Conservation (phyloP, 2,329 filamentous ascomycete genomes). For the Aspergillus piperis region DNA sequence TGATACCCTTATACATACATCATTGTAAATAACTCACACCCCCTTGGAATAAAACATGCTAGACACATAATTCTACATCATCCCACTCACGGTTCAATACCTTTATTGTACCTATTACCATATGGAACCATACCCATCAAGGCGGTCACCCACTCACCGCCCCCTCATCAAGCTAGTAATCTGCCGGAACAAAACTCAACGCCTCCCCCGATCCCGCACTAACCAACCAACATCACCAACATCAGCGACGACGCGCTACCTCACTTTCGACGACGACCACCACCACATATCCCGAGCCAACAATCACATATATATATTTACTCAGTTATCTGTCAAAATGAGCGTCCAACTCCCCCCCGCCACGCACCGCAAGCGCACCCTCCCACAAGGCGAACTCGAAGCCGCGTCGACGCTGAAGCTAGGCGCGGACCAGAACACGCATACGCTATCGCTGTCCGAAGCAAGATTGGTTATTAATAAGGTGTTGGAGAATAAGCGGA, state of each 20-base stretch:
- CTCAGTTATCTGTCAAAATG: constrained; percentile 23
- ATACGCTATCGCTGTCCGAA: constrained; percentile 89
- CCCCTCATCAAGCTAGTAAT: no score
- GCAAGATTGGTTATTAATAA: constrained; percentile 90
- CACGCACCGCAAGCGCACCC: constrained; percentile 44
- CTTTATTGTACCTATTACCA: background rate
- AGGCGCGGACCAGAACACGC: constrained; percentile 90
- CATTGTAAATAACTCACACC: background rate
- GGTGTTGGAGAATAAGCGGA: constrained; percentile 76
- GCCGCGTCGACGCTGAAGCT: constrained; percentile 78
- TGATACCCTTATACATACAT: constrained; percentile 16
- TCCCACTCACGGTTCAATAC: background rate
- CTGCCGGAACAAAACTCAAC: no score
- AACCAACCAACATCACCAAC: no score
- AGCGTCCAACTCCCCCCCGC: constrained; percentile 38
- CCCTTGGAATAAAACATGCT: no score
- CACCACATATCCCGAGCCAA: no score
- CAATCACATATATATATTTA: no score
- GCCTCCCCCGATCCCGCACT: no score
- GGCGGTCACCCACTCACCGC: no score
- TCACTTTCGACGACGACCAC: no score
- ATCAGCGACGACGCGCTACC: no score
- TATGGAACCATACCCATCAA: no score
- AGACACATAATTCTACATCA: background rate
- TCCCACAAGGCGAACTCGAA: constrained; percentile 71